Conservation (phyloP, 2,329 filamentous ascomycete species). For the Dactylonectria estremocensis region DNA sequence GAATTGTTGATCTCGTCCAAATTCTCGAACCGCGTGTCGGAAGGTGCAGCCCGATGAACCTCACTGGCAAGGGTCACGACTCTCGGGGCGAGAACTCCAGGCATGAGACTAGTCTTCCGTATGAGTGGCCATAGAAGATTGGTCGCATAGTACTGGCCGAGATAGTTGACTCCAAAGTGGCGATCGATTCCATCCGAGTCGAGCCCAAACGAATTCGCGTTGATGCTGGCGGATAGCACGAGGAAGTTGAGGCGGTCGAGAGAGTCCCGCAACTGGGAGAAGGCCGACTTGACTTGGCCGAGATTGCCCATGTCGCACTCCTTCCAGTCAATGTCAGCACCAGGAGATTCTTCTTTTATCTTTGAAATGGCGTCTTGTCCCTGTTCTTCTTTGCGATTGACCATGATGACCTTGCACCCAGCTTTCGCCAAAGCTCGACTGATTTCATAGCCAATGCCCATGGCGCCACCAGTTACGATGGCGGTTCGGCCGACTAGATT, state of each 20-base stretch:
- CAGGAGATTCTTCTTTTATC: too few relatives aligned
- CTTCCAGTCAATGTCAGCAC: too few relatives aligned
- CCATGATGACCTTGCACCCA: too few relatives aligned
- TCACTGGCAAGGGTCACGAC: constrained; percentile 60
- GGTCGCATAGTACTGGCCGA: constrained; percentile 60
- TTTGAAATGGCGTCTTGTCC: too few relatives aligned
- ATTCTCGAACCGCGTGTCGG: constrained; percentile 54
- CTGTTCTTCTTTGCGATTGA: too few relatives aligned
- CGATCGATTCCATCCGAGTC: constrained; percentile 59
- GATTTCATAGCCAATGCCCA: too few relatives aligned
- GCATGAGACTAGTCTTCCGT: constrained; percentile 56
- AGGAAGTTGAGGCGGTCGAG: constrained; percentile 59
- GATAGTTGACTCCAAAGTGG: constrained; percentile 62
- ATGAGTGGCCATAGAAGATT: constrained; percentile 61
- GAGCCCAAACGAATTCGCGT: constrained; percentile 56
- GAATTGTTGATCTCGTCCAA: constrained; percentile 61
- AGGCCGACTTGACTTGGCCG: constrained; percentile 44
- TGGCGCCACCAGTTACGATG: too few relatives aligned
- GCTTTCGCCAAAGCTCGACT: too few relatives aligned
- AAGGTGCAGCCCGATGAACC: constrained; percentile 57
- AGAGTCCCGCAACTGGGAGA: constrained; percentile 51
- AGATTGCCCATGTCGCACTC: constrained; percentile 55
- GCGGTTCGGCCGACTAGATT: too few relatives aligned
- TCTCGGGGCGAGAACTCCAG: constrained; percentile 53
- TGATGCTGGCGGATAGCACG: constrained; percentile 61